Percentiles rank a stretch among this genome's conserved stretches.
These are phyloP conservation scores for Martensiomyces pterosporus DNA, from an alignment of 192 early-diverging fungal genomes.

Conservation along the genomic window DNA sequence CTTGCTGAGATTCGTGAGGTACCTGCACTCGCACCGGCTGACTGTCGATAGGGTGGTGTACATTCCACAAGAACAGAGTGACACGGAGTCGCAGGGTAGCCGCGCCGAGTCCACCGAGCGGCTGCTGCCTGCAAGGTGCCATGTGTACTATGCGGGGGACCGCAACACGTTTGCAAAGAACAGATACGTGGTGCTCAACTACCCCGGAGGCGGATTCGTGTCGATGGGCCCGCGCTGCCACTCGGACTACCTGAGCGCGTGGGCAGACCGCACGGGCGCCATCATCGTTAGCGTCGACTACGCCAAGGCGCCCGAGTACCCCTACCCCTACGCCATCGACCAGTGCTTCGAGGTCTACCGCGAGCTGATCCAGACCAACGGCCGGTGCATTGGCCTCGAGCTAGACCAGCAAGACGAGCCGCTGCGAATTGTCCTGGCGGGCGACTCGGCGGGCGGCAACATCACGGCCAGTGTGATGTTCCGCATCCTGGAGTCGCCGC, in stretches of 20 bases:
- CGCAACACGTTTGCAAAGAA: slow-evolving; percentile 23
- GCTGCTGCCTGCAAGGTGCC: slow-evolving; percentile 39
- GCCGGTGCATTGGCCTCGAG: slow-evolving; percentile 69
- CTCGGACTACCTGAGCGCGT: slow-evolving; percentile 75
- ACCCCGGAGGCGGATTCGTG: slow-evolving; percentile 88
- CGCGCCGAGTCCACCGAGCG: no score
- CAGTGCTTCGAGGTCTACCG: slow-evolving; percentile 90
- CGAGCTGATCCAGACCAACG: slow-evolving; percentile 69
- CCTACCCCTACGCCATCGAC: slow-evolving; percentile 87
- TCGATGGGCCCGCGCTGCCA: slow-evolving; percentile 86
- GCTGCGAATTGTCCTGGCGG: slow-evolving; percentile 72
- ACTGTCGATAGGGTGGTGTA: slow-evolving; percentile 9
- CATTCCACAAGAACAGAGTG: slow-evolving; percentile 5
- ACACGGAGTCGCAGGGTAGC: no score
- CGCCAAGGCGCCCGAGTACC: slow-evolving; percentile 91
- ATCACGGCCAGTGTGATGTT: slow-evolving; percentile 71
- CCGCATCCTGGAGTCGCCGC: slow-evolving; percentile 67
- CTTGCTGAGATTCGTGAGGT: slow-evolving; percentile 13
- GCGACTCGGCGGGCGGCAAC: slow-evolving; percentile 97
- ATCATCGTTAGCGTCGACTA: slow-evolving; percentile 86
- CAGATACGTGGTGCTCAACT: slow-evolving; percentile 55
- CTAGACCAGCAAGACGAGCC: slow-evolving; percentile 52
- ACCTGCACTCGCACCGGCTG: slow-evolving; percentile 17
- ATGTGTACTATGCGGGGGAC: slow-evolving; percentile 57
- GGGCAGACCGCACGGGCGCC: slow-evolving; percentile 68